These are phyloP conservation scores for Suillus bovinus DNA, from an alignment of 768 basidiomycete genomes.

Conservation along the genomic window DNA sequence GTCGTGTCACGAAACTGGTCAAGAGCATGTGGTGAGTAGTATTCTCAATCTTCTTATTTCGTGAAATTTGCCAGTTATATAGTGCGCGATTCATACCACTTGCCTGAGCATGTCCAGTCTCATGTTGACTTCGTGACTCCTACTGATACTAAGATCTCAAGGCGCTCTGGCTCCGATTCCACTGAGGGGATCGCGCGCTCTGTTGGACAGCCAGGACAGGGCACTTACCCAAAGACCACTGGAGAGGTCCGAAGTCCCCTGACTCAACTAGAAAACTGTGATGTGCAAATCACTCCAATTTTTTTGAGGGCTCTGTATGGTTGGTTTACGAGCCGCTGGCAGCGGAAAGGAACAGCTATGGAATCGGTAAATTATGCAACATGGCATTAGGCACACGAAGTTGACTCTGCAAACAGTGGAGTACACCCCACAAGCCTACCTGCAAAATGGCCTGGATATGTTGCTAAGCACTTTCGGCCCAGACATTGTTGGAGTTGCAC, in stretches of 20 bases:
- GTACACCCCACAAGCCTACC: constrained; percentile 43
- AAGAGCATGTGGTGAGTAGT: constrained; percentile 38
- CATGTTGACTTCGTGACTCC: constrained; percentile 43
- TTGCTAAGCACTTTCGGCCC: constrained; percentile 44
- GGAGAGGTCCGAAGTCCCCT: constrained; percentile 15
- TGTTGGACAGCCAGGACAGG: constrained; percentile 7
- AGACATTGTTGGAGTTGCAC: constrained; percentile 39
- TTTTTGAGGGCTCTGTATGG: constrained; percentile 42
- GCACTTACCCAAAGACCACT: constrained; percentile 11
- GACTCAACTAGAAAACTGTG: constrained; percentile 31
- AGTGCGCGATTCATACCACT: constrained; percentile 38
- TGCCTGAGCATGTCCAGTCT: constrained; percentile 36
- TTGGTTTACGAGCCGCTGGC: constrained; percentile 34
- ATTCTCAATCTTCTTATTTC: neutral
- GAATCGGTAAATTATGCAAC: constrained; percentile 31
- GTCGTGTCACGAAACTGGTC: constrained; percentile 38
- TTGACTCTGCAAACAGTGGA: constrained; percentile 34
- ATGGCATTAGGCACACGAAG: neutral
- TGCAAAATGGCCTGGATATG: constrained; percentile 42
- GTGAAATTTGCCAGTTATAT: neutral
- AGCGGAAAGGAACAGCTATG: constrained; percentile 36
- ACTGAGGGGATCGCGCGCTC: constrained; percentile 16
- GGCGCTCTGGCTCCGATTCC: constrained; percentile 26
- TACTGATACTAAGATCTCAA: constrained; percentile 29
- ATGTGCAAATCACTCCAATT: constrained; percentile 34